Percentiles rank a stretch among this genome's conserved stretches.
These are phyloP conservation scores for Cicer chorassanicum DNA, from an alignment of 306 rosid species.

Conservation along the genomic window DNA sequence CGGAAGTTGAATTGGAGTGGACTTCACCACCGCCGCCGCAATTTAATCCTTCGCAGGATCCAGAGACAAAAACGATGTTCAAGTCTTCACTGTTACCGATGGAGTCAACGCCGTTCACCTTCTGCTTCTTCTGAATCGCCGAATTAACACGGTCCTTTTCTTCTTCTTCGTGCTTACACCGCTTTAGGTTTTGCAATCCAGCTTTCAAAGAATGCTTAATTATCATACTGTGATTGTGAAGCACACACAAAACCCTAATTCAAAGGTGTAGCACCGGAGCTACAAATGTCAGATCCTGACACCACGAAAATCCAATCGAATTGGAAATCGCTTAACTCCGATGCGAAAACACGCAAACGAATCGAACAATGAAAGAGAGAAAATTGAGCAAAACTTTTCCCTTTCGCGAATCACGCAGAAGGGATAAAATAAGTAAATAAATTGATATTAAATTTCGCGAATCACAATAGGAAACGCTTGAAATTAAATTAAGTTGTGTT, in stretches of 20 bases:
- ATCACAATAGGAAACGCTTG: too few species aligned
- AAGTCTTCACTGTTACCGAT: constrained; percentile 44
- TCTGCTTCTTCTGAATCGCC: constrained; percentile 57
- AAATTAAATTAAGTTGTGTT: too few species aligned
- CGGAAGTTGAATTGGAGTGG: constrained; percentile 48
- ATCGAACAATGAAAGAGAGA: not conserved
- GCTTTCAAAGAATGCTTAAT: constrained; percentile 61
- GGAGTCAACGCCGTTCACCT: constrained; percentile 32
- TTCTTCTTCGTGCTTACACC: constrained; percentile 61
- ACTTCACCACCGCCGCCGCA: constrained; percentile 42
- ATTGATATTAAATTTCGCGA: too few species aligned
- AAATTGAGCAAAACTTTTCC: too few species aligned
- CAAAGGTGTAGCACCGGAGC: not conserved
- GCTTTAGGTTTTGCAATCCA: constrained; percentile 63
- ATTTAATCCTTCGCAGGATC: constrained; percentile 47
- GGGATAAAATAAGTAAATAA: too few species aligned
- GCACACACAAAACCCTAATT: constrained; percentile 53
- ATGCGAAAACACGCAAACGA: not conserved
- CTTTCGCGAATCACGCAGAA: too few species aligned
- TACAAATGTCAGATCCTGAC: not conserved
- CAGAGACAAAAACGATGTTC: constrained; percentile 44
- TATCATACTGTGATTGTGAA: constrained; percentile 54
- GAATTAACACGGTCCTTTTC: constrained; percentile 41
- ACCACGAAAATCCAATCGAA: not conserved
- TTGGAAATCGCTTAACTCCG: not conserved